Evolutionary conservation across 2,329 filamentous ascomycete species (phyloP).

Genomic region (Claviceps spartinae): DNA sequence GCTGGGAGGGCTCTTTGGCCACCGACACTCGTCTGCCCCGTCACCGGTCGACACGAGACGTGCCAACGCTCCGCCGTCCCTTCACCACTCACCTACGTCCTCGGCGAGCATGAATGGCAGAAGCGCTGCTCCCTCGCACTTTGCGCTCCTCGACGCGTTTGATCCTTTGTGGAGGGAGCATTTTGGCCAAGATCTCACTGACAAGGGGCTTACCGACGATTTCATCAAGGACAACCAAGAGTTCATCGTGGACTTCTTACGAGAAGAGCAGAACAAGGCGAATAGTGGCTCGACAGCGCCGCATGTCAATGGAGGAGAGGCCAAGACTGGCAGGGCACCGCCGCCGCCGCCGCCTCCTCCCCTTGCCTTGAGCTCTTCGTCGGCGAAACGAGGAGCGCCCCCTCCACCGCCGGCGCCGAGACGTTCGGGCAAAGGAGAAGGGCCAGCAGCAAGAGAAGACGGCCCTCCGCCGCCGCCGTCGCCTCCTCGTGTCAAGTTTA

Average conservation of each 20-base stretch:
- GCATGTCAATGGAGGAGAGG: slow-evolving; percentile 20
- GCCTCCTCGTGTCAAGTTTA: slow-evolving; percentile 53
- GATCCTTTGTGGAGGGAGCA: slow-evolving; percentile 52
- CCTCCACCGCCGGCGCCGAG: slow-evolving; percentile 35
- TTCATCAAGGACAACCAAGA: slow-evolving; percentile 56
- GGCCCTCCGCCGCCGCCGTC: slow-evolving; percentile 50
- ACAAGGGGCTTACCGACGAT: slow-evolving; percentile 51
- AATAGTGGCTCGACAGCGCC: slow-evolving; percentile 12
- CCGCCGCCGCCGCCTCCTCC: slow-evolving; percentile 23
- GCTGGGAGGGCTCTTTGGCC: slow-evolving; percentile 49
- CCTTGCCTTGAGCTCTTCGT: slow-evolving; percentile 6
- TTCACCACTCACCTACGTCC: slow-evolving; percentile 25
- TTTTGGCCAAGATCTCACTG: slow-evolving; percentile 48
- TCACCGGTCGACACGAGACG: slow-evolving; percentile 42
- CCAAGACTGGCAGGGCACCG: slow-evolving; percentile 17
- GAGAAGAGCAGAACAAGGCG: slow-evolving; percentile 37
- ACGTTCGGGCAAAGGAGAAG: slow-evolving; percentile 41
- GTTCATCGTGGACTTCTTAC: slow-evolving; percentile 52
- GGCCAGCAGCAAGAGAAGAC: slow-evolving; percentile 58
- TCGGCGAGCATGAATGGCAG: slow-evolving; percentile 33
- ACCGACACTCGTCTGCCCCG: slow-evolving; percentile 44
- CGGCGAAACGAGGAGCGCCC: slow-evolving; percentile 12
- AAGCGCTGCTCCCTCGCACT: slow-evolving; percentile 35
- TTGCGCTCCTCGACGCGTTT: slow-evolving; percentile 48
- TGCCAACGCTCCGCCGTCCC: slow-evolving; percentile 21